Percentiles rank a stretch among this genome's conserved stretches.
These are phyloP conservation scores for Alternaria gaisen DNA, from an alignment of 2,329 filamentous ascomycete genomes.

Conservation along the genomic window DNA sequence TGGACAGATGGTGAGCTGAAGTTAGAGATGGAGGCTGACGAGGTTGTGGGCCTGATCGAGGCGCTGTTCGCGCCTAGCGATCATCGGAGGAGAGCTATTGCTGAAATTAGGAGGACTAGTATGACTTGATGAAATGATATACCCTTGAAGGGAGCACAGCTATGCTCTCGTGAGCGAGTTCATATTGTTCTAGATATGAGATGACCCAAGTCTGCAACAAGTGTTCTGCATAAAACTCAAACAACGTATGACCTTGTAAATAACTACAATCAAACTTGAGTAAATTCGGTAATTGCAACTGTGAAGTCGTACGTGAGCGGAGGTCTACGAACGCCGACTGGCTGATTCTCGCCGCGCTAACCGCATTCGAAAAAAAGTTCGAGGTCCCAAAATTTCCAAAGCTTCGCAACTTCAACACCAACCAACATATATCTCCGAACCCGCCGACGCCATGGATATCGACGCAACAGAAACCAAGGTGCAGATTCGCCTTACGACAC, in stretches of 20 bases:
- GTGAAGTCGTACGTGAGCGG: conserved; percentile 12
- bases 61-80: conserved; percentile 71
- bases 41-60: conserved; percentile 70
- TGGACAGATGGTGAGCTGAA: conserved; percentile 72
- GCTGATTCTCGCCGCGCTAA: conserved; percentile 36
- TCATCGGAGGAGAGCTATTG: conserved; percentile 65
- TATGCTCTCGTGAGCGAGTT: background rate
- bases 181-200: background rate
- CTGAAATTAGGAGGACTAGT: conserved; percentile 58
- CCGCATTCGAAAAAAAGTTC: conserved; percentile 38
- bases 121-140: conserved; percentile 21
- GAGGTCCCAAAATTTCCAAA: conserved; percentile 39
- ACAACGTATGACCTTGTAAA: too few relatives aligned
- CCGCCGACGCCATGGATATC: conserved; percentile 35
- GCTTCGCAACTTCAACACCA: conserved; percentile 20
- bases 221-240: background rate
- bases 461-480: conserved; percentile 42
- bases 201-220: background rate
- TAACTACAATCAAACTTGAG: background rate
- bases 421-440: conserved; percentile 7
- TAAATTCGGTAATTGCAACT: background rate
- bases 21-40: conserved; percentile 68
- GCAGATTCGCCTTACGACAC: conserved; percentile 48
- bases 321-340: conserved; percentile 33
- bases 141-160: background rate